phyloP scores from a whole-genome alignment of 2,329 filamentous ascomycete genomes.

The Apiospora aurea region DNA sequence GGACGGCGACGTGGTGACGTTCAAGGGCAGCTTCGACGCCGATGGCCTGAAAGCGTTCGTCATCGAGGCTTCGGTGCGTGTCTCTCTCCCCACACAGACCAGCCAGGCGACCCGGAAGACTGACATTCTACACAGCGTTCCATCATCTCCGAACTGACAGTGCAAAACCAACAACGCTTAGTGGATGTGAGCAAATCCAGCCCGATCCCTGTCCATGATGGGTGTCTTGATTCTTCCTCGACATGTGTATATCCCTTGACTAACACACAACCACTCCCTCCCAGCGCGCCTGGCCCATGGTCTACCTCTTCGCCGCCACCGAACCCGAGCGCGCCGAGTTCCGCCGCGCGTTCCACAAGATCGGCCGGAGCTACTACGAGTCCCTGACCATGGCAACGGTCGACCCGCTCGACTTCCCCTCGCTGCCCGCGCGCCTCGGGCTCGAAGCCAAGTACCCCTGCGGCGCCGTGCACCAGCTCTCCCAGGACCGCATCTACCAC shows the following conservation, averaged over 20 bases:
- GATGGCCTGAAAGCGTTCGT: constrained; percentile 39
- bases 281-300: constrained; percentile 46
- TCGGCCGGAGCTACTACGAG: constrained; percentile 44
- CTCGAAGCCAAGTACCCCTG: constrained; percentile 40
- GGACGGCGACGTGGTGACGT: constrained; percentile 38
- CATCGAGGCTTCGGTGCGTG: constrained; percentile 32
- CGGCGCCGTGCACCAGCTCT: constrained; percentile 46
- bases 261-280: neutral
- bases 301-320: constrained; percentile 46
- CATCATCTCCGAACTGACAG: constrained; percentile 44
- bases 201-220: neutral
- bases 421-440: constrained; percentile 42
- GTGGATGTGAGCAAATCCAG: constrained; percentile 41
- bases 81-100: neutral
- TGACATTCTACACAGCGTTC: constrained; percentile 30
- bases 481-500: constrained; percentile 44
- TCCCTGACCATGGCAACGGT: constrained; percentile 45
- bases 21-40: constrained; percentile 29
- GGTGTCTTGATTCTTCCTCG: neutral
- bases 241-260: neutral
- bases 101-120: neutral
- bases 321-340: constrained; percentile 40
- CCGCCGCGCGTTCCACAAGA: constrained; percentile 38
- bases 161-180: constrained; percentile 42
- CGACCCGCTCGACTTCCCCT: constrained; percentile 46